phyloP scores from a whole-genome alignment of 768 basidiomycete genomes.

The Rhodosporidiobolus sp. region DNA sequence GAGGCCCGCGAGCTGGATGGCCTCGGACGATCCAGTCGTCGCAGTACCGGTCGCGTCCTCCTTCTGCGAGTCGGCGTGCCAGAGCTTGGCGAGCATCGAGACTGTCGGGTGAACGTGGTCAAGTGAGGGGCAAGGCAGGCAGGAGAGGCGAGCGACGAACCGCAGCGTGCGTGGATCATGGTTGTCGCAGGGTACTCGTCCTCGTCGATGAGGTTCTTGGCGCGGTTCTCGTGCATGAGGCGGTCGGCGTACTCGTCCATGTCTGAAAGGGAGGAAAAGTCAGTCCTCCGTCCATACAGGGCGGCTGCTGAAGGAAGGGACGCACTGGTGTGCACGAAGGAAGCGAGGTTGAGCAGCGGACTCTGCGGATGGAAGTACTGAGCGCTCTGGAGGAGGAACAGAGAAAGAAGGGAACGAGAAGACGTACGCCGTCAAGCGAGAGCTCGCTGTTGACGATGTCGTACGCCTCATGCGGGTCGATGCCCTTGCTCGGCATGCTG shows the following conservation, averaged over 20 bases:
- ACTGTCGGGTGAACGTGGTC: conserved; percentile 37
- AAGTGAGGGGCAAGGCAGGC: too few species aligned
- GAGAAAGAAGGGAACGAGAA: neutral
- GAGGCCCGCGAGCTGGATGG: conserved; percentile 68
- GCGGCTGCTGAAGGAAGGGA: too few species aligned
- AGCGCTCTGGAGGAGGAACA: too few species aligned
- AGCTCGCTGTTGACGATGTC: conserved; percentile 56
- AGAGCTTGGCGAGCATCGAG: conserved; percentile 64
- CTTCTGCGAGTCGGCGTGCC: conserved; percentile 61
- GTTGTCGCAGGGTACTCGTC: conserved; percentile 66
- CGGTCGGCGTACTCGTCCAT: conserved; percentile 53
- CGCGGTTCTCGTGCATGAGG: conserved; percentile 52
- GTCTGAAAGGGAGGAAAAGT: conserved; percentile 9
- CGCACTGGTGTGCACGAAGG: conserved; percentile 68
- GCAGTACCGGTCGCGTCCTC: conserved; percentile 63
- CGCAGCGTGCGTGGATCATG: conserved; percentile 54
- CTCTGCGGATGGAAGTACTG: neutral
- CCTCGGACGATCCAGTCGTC: conserved; percentile 65
- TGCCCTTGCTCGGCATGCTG: conserved; percentile 61
- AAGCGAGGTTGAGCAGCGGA: conserved; percentile 60
- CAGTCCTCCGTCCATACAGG: too few species aligned
- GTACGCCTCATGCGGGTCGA: conserved; percentile 46
- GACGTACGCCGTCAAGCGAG: conserved; percentile 30
- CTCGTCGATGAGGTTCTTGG: conserved; percentile 66
- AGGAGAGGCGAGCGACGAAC: too few species aligned